A percentile compares a stretch with the other conserved stretches of the same genome.
Conservation (phyloP, 2,329 filamentous ascomycete species). For the Stemphylium beticola region DNA sequence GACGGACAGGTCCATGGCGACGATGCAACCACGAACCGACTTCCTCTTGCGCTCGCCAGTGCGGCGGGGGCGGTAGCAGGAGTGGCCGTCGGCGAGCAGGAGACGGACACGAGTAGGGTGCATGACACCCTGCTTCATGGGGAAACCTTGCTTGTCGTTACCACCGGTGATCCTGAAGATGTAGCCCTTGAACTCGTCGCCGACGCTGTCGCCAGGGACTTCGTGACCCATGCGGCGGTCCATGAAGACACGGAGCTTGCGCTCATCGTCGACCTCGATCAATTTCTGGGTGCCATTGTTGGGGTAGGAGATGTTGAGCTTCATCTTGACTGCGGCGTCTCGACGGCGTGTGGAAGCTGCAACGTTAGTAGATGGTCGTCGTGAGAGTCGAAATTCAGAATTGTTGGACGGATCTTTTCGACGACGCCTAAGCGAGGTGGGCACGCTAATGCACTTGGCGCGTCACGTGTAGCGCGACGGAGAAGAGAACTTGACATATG, state of each 20-base stretch:
- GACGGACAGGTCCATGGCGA: constrained; percentile 92
- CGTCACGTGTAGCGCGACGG: constrained; percentile 17
- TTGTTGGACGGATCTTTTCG: constrained; percentile 19
- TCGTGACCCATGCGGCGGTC: constrained; percentile 96
- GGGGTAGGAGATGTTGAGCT: constrained; percentile 85
- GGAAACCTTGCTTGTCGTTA: constrained; percentile 99
- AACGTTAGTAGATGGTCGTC: constrained; percentile 46
- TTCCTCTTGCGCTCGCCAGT: constrained; percentile 99
- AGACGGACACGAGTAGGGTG: constrained; percentile 98
- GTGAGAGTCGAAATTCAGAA: constrained; percentile 21
- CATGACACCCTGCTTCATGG: constrained; percentile 99
- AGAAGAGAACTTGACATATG: too few relatives aligned
- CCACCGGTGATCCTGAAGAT: constrained; percentile 99
- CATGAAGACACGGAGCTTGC: constrained; percentile 98
- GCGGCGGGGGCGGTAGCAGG: constrained; percentile 98
- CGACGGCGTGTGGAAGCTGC: constrained; percentile 42
- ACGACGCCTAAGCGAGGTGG: constrained; percentile 10
- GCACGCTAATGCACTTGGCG: constrained; percentile 13
- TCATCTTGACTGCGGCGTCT: constrained; percentile 64
- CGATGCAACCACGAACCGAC: constrained; percentile 98
- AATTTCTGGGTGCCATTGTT: constrained; percentile 99
- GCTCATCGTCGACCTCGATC: constrained; percentile 98
- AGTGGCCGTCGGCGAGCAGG: constrained; percentile 94
- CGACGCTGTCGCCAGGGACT: constrained; percentile 91
- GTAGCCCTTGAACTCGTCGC: constrained; percentile 99